phyloP scores from a whole-genome alignment of 148 eudicot species.

The Amaranthus hypochondriacus region DNA sequence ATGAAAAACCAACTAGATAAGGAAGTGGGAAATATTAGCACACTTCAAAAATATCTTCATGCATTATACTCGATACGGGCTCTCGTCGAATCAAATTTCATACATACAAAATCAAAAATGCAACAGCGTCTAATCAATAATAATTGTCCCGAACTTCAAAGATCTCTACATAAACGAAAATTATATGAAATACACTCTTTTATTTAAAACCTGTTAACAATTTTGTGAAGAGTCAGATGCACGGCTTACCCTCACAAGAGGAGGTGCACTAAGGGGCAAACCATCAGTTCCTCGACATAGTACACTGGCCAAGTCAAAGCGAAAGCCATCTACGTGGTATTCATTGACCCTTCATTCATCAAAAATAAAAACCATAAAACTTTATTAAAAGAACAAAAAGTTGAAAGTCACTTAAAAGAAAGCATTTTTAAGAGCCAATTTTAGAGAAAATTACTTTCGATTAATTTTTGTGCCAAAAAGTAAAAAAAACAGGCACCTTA shows the following conservation, averaged over 20 bases:
- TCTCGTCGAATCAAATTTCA: not conserved
- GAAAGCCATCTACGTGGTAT: constrained; percentile 97
- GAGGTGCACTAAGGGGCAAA: constrained; percentile 86
- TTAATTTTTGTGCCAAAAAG: no score
- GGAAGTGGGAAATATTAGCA: not conserved
- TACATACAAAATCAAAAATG: not conserved
- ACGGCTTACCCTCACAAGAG: constrained; percentile 66
- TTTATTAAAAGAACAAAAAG: not conserved
- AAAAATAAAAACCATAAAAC: not conserved
- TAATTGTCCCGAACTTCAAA: not conserved
- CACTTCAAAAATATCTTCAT: not conserved
- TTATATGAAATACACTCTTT: no score
- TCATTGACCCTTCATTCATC: constrained; percentile 69
- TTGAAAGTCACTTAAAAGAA: not conserved
- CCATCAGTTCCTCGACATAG: constrained; percentile 99
- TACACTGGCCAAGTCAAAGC: constrained; percentile 96
- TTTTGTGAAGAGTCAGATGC: not conserved
- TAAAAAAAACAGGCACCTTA: no score
- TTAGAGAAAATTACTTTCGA: no score
- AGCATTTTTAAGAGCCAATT: no score
- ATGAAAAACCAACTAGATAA: not conserved
- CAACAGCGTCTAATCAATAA: not conserved
- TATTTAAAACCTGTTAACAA: not conserved
- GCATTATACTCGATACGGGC: not conserved
- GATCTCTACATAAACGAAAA: not conserved